Percentiles rank a stretch among this genome's conserved stretches.
Conservation (phyloP, 2,329 filamentous ascomycete species). For the Sporothrix variecibatus region DNA sequence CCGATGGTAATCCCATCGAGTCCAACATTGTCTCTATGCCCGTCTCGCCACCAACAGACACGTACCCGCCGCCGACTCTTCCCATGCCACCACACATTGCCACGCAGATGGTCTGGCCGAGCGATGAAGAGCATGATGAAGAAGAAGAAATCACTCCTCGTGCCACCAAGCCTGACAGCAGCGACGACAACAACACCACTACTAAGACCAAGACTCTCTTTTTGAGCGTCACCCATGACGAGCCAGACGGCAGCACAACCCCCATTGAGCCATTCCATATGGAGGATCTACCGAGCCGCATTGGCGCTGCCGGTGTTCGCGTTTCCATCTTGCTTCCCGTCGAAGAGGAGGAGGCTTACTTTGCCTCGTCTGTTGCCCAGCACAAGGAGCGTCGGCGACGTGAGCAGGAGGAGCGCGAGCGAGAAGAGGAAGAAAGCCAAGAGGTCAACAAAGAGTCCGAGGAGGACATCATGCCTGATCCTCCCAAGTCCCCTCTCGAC, state of each 20-base stretch:
- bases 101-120: slow-evolving; percentile 29
- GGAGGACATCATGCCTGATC: neutral
- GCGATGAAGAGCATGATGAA: slow-evolving; percentile 17
- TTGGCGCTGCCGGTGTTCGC: slow-evolving; percentile 44
- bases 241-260: slow-evolving; percentile 41
- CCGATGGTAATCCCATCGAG: neutral
- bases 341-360: slow-evolving; percentile 36
- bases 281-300: slow-evolving; percentile 48
- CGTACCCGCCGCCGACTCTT: slow-evolving; percentile 8
- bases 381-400: slow-evolving; percentile 24
- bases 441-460: slow-evolving; percentile 21
- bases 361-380: slow-evolving; percentile 24
- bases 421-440: neutral
- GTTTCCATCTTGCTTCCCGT: slow-evolving; percentile 36
- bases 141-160: neutral
- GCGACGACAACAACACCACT: neutral
- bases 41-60: slow-evolving; percentile 21
- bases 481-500: slow-evolving; percentile 19
- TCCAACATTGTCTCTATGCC: neutral
- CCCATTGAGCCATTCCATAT: slow-evolving; percentile 54
- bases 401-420: slow-evolving; percentile 10
- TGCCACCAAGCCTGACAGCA: neutral
- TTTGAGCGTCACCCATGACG: neutral
- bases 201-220: neutral
- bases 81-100: slow-evolving; percentile 26